phyloP scores from a whole-genome alignment of 2,329 filamentous ascomycete genomes.

The Akanthomyces lecanii region DNA sequence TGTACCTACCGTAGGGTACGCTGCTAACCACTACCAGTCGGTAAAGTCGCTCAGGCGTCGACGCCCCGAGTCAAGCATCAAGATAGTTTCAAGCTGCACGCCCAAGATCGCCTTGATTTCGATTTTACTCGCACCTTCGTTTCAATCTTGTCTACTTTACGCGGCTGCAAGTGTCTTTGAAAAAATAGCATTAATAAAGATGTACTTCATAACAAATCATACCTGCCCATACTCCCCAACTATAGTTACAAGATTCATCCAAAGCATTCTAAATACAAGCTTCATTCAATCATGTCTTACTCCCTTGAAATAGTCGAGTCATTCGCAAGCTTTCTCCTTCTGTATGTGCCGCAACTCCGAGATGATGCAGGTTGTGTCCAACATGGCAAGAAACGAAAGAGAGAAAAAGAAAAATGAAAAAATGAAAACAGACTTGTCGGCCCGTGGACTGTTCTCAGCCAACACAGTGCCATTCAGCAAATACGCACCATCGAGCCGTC shows the following conservation, averaged over 20 bases:
- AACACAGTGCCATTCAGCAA: conserved; percentile 75
- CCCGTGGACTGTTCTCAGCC: conserved; percentile 22
- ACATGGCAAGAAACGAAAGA: conserved; percentile 9
- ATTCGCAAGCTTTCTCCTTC: background rate
- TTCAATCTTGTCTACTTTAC: background rate
- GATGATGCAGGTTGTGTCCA: conserved; percentile 15
- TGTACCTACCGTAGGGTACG: background rate
- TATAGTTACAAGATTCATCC: conserved; percentile 16
- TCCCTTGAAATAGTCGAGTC: conserved; percentile 8
- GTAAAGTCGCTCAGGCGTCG: background rate
- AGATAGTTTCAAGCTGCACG: background rate
- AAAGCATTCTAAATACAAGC: conserved; percentile 14
- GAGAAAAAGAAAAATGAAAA: background rate
- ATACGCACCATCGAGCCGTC: conserved; percentile 86
- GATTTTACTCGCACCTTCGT: background rate
- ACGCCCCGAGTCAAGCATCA: conserved; percentile 4
- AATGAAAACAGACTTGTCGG: background rate
- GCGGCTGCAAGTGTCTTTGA: background rate
- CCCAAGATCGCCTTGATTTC: background rate
- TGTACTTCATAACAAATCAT: conserved; percentile 4
- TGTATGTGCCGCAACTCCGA: conserved; percentile 11
- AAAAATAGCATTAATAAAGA: conserved; percentile 10
- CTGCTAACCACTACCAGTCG: background rate
- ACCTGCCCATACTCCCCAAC: conserved; percentile 11
- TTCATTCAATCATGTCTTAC: background rate